Percentiles rank a stretch among this genome's conserved stretches.
These are phyloP conservation scores for Yamadazyma trypodendri DNA, from an alignment of 1,139 yeast genomes.

Conservation along the genomic window DNA sequence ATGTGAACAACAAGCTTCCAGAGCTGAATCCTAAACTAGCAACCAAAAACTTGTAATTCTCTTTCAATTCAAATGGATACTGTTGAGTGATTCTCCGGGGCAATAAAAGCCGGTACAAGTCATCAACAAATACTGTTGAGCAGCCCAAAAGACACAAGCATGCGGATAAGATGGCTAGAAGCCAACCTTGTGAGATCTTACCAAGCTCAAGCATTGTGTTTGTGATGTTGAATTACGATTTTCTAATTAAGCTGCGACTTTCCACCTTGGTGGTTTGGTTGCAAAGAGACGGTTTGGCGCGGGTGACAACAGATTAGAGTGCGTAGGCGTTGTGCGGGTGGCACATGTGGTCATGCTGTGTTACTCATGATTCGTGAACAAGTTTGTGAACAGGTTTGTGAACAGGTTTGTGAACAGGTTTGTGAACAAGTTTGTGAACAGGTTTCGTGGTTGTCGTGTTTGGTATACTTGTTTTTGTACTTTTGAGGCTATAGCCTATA, in stretches of 20 bases:
- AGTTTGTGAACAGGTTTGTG: too few relatives aligned
- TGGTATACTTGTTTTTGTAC: too few relatives aligned
- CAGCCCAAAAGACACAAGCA: slow-evolving; percentile 61
- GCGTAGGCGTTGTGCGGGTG: too few relatives aligned
- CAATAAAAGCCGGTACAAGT: slow-evolving; percentile 36
- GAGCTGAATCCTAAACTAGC: slow-evolving; percentile 70
- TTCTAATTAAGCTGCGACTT: slow-evolving; percentile 1
- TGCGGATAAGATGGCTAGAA: slow-evolving; percentile 54
- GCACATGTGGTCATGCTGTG: too few relatives aligned
- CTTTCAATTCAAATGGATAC: slow-evolving; percentile 53
- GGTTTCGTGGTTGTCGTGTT: too few relatives aligned
- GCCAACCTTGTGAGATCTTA: slow-evolving; percentile 48
- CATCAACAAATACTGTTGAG: slow-evolving; percentile 51
- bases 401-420: too few relatives aligned
- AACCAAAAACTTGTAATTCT: slow-evolving; percentile 60
- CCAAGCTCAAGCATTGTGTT: neutral
- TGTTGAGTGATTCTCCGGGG: slow-evolving; percentile 41
- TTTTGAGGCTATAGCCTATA: too few relatives aligned
- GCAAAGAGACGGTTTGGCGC: too few relatives aligned
- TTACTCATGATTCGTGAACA: too few relatives aligned
- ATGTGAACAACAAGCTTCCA: slow-evolving; percentile 76
- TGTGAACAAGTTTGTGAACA: too few relatives aligned
- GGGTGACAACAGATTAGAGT: neutral
- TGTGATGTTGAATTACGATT: neutral
- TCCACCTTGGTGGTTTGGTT: slow-evolving; percentile 4